Base-by-base conservation (phyloP, 805 yeast species). In the Metschnikowia shivogae region DNA sequence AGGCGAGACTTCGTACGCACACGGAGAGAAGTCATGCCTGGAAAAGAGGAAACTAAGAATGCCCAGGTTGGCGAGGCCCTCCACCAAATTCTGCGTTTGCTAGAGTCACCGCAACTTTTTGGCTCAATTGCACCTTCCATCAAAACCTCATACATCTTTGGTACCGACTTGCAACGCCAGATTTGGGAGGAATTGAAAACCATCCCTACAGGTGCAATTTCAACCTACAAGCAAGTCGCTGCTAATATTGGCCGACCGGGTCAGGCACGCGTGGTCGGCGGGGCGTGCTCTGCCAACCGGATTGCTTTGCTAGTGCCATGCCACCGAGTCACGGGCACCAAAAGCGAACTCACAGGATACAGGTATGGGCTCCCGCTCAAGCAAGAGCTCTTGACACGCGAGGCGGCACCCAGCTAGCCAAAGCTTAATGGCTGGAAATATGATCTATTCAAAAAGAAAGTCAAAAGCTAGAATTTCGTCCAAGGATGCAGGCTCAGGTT, bases 301-400 rank as follows among this genome's bases (percentile, higher is more conserved):
- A 50, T 73, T 9, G 70, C 75, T 2, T 36, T 72, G 4, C 28
- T 72, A 4, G 58, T 73, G 4, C 77, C 78, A 1, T 73, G 78
- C 51, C 77, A 73, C 53, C 54, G 76, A 39, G 70, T 72, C 1
- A 34, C 70, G 17, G 60, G 66, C 11, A 54, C 55, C 6, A 46
- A 48, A 27, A 64, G 64, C 5, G 58, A 57, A 24, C 55, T 67
- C 9, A 64, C 70, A 12, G 73, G 74, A 5, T 74, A 63, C 52
- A 57, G 65, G 40, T 71, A 68, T 64, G 76, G 76, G 2, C 39
- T 56, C 4, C 54, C 50, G 5, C 42, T 70, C 36, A 73, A 73
- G 52, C 42, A 22, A 34, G 42, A 32, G 35, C 49, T 54, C 26
- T 33, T 49, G 42, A 42, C 47, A 17, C 47, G 42, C 19, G 50